Percentiles rank a stretch among this genome's conserved stretches.
Conservation (phyloP, 139 green algal genomes). For the Picochlorum sp. region DNA sequence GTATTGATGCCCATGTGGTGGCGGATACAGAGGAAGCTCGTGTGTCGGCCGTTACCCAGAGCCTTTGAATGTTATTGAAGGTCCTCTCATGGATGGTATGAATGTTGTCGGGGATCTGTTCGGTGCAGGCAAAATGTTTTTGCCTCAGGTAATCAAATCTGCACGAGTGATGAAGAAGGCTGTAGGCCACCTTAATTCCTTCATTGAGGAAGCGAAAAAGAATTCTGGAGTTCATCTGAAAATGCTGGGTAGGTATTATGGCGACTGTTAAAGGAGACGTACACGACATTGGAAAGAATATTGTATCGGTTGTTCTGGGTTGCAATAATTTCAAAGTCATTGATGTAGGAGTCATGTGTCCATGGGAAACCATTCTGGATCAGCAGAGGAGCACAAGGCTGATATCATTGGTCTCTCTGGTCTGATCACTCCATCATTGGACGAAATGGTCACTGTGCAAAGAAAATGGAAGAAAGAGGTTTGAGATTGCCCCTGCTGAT, state of each 20-base stretch:
- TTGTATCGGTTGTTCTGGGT: conserved; percentile 93
- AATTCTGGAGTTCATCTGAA: conserved; percentile 37
- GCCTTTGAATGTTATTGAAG: conserved; percentile 94
- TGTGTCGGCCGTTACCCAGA: conserved; percentile 50
- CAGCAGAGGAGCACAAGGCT: conserved; percentile 78
- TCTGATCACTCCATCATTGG: conserved; percentile 94
- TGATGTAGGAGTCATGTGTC: conserved; percentile 94
- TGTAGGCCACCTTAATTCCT: conserved; percentile 94
- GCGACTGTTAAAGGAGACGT: conserved; percentile 98
- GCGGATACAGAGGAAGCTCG: conserved; percentile 89
- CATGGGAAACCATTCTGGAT: conserved; percentile 91
- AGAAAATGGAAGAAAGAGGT: conserved; percentile 85
- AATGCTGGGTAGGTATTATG: conserved; percentile 88
- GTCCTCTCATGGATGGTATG: conserved; percentile 98
- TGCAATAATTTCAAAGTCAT: conserved; percentile 99
- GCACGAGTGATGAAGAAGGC: conserved; percentile 98
- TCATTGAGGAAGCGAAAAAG: conserved; percentile 97
- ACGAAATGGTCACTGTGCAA: conserved; percentile 96
- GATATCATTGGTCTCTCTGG: conserved; percentile 94
- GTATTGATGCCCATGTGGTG: conserved; percentile 91
- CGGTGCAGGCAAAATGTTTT: conserved; percentile 97
- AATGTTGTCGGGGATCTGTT: conserved; percentile 98
- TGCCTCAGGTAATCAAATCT: conserved; percentile 98
- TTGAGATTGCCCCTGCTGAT: conserved; percentile 90
- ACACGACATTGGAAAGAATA: conserved; percentile 99